These are phyloP conservation scores for Talaromyces ruber DNA, from an alignment of 495 filamentous ascomycete species.

Conservation along the genomic window DNA sequence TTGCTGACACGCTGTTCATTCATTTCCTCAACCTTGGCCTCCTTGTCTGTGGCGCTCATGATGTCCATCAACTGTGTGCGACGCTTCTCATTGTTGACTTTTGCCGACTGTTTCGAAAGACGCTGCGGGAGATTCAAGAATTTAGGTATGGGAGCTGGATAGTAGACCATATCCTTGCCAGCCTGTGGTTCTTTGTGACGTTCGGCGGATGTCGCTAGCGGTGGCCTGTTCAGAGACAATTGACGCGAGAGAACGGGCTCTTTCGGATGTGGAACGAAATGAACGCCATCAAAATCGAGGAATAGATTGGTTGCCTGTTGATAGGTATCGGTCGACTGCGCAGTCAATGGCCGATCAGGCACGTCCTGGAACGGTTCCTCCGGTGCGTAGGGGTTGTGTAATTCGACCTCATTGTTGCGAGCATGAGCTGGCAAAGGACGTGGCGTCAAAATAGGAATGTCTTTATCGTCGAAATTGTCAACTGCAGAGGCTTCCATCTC, in stretches of 20 bases:
- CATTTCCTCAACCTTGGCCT: slow-evolving; percentile 10
- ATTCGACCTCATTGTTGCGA: slow-evolving; percentile 11
- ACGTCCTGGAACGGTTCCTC: slow-evolving; percentile 10
- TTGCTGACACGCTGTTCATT: slow-evolving; percentile 14
- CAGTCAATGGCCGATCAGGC: slow-evolving; percentile 30
- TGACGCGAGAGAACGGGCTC: slow-evolving; percentile 20
- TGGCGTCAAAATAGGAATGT: slow-evolving; percentile 15
- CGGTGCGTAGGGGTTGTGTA: slow-evolving; percentile 12
- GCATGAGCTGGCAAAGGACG: slow-evolving; percentile 19
- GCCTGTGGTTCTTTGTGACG: slow-evolving; percentile 56
- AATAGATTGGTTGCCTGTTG: slow-evolving; percentile 66
- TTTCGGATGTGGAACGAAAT: slow-evolving; percentile 51
- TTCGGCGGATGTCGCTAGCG: slow-evolving; percentile 41
- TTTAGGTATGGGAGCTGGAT: slow-evolving; percentile 88
- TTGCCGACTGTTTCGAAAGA: slow-evolving; percentile 64
- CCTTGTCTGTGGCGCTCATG: background rate
- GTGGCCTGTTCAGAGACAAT: slow-evolving; percentile 29
- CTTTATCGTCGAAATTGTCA: slow-evolving; percentile 6
- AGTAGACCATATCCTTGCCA: slow-evolving; percentile 79
- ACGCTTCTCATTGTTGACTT: slow-evolving; percentile 54
- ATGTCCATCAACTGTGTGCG: slow-evolving; percentile 51
- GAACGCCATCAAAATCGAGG: slow-evolving; percentile 89
- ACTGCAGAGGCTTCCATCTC: slow-evolving; percentile 25
- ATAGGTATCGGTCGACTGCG: slow-evolving; percentile 60
- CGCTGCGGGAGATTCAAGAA: slow-evolving; percentile 89